A percentile compares a stretch with the other conserved stretches of the same genome.
phyloP scores from a whole-genome alignment of 768 basidiomycete genomes.

The Kwoniella sp. region DNA sequence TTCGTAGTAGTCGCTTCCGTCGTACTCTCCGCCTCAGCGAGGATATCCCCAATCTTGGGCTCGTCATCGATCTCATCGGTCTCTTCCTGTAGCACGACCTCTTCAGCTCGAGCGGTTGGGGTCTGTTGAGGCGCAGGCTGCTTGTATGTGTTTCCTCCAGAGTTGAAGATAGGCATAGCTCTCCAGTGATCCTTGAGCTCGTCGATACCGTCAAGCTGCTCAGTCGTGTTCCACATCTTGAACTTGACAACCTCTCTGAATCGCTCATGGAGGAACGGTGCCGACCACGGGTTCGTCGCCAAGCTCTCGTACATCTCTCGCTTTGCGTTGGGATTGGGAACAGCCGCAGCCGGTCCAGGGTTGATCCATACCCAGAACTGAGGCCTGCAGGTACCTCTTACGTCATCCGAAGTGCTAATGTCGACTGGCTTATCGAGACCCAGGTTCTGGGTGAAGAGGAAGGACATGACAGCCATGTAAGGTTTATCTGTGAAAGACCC shows the following conservation, averaged over 20 bases:
- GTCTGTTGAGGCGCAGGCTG: constrained; percentile 36
- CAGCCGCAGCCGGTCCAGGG: constrained; percentile 88
- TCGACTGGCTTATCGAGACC: constrained; percentile 68
- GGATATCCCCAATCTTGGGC: constrained; percentile 38
- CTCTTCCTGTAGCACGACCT: constrained; percentile 18
- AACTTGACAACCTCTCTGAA: constrained; percentile 93
- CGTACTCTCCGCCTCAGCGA: constrained; percentile 33
- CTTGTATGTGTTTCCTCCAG: constrained; percentile 54
- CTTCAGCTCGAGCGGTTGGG: constrained; percentile 15
- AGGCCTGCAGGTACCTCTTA: constrained; percentile 69
- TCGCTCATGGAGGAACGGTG: constrained; percentile 88
- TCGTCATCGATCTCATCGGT: background rate
- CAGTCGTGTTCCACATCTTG: constrained; percentile 97
- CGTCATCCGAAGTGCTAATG: constrained; percentile 57
- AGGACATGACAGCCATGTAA: constrained; percentile 90
- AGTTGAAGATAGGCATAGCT: constrained; percentile 77
- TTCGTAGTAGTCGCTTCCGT: constrained; percentile 28
- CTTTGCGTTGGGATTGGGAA: constrained; percentile 79
- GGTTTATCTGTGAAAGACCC: constrained; percentile 99
- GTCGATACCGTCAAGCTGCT: constrained; percentile 86
- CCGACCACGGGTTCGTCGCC: constrained; percentile 82
- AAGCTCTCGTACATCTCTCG: constrained; percentile 81
- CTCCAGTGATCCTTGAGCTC: constrained; percentile 93
- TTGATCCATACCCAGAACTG: constrained; percentile 99
- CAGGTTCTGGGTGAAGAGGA: constrained; percentile 92